A percentile compares a stretch with the other conserved stretches of the same genome.
Evolutionary conservation across 139 green algal genomes (phyloP).

Genomic region (Asterochloris sp.): DNA sequence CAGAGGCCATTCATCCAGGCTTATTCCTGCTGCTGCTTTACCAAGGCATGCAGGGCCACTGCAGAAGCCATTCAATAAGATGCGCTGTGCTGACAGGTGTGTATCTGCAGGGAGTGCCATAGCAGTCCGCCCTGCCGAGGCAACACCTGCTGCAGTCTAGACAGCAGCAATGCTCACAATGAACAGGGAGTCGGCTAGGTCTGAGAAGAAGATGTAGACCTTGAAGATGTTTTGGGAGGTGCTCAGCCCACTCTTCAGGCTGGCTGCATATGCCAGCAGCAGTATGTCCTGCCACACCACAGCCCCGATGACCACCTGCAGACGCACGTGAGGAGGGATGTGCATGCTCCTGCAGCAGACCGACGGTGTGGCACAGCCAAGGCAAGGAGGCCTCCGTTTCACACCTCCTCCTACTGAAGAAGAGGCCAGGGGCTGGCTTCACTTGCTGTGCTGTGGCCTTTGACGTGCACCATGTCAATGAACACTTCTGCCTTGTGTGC

Average conservation of each 20-base stretch:
- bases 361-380: no score
- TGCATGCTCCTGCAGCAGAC: no score
- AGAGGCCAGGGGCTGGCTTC: no score
- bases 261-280: slow-evolving; percentile 13
- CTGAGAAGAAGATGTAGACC: slow-evolving; percentile 49
- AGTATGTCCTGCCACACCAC: slow-evolving; percentile 22
- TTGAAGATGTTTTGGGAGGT: slow-evolving; percentile 11
- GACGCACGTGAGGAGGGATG: no score
- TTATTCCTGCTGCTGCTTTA: no score
- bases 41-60: neutral
- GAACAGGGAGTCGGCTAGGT: slow-evolving; percentile 42
- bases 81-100: neutral
- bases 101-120: neutral
- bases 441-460: no score
- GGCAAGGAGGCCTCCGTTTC: no score
- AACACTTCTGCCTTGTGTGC: no score
- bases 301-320: slow-evolving; percentile 19
- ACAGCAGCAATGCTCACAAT: slow-evolving; percentile 16
- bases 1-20: no score
- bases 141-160: neutral
- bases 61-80: neutral
- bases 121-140: neutral
- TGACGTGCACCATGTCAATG: no score
- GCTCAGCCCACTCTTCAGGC: neutral
- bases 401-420: no score